Evolutionary conservation across 345 rosid genomes (phyloP).

Genomic region (Camelina sativa): DNA sequence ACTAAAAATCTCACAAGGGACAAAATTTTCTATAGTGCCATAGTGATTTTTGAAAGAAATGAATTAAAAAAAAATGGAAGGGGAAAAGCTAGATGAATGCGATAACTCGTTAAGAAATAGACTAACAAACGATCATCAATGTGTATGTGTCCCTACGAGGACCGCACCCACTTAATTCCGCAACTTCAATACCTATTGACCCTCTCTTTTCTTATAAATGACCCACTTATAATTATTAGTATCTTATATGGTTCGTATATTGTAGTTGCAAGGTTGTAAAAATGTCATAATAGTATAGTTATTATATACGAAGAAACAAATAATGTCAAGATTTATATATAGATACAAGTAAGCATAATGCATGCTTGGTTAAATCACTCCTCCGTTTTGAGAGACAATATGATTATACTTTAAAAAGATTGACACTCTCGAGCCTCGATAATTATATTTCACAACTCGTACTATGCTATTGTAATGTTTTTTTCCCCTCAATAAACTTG

Average conservation of each 20-base stretch:
- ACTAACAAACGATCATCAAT: slow-evolving; percentile 40
- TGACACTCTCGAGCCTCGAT: slow-evolving; percentile 34
- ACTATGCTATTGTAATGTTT: slow-evolving; percentile 29
- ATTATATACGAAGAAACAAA: not conserved
- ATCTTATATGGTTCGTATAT: slow-evolving; percentile 22
- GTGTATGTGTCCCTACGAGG: slow-evolving; percentile 44
- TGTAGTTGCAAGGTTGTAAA: slow-evolving; percentile 31
- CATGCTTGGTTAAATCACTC: slow-evolving; percentile 38
- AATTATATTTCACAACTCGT: slow-evolving; percentile 19
- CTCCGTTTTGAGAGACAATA: slow-evolving; percentile 39
- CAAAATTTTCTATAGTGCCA: not conserved
- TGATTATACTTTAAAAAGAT: slow-evolving; percentile 22
- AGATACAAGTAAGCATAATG: slow-evolving; percentile 23
- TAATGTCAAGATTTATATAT: slow-evolving; percentile 11
- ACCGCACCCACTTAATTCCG: slow-evolving; percentile 45
- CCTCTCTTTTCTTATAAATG: slow-evolving; percentile 21
- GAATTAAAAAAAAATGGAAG: not conserved
- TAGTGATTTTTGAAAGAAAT: slow-evolving; percentile 12
- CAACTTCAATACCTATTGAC: slow-evolving; percentile 42
- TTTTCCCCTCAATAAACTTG: slow-evolving; percentile 1
- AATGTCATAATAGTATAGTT: not conserved
- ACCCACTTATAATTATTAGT: slow-evolving; percentile 31
- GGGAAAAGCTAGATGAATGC: slow-evolving; percentile 12
- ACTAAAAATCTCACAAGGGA: slow-evolving; percentile 2
- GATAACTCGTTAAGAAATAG: slow-evolving; percentile 28